These are phyloP conservation scores for Paecilomyces dactylethromorphus DNA, from an alignment of 2,329 filamentous ascomycete genomes.

Conservation along the genomic window DNA sequence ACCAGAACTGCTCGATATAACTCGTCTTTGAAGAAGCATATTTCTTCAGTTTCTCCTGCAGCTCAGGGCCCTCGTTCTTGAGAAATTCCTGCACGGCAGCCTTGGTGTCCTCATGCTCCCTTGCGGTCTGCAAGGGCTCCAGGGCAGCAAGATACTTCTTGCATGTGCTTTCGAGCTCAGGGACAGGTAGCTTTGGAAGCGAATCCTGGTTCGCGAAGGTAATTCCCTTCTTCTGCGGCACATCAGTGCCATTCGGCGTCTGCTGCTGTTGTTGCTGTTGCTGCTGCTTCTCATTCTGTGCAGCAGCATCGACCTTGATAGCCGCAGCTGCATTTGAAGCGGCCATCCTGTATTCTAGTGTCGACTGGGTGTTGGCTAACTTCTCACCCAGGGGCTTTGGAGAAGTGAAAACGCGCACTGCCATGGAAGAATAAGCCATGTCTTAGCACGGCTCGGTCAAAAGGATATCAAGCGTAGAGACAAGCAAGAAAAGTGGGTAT, in stretches of 20 bases:
- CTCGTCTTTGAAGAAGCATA: slow-evolving; percentile 89
- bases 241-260: slow-evolving; percentile 38
- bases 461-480: slow-evolving; percentile 56
- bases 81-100: slow-evolving; percentile 79
- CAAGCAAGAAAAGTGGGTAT: slow-evolving; percentile 73
- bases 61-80: slow-evolving; percentile 67
- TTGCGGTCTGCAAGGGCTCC: slow-evolving; percentile 69
- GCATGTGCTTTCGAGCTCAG: slow-evolving; percentile 72
- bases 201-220: slow-evolving; percentile 87
- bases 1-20: slow-evolving; percentile 99
- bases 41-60: slow-evolving; percentile 83
- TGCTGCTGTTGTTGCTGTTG: no score
- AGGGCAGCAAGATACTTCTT: slow-evolving; percentile 73
- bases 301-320: slow-evolving; percentile 22
- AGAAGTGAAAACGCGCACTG: slow-evolving; percentile 65
- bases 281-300: neutral
- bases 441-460: slow-evolving; percentile 33
- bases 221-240: slow-evolving; percentile 56
- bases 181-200: slow-evolving; percentile 87
- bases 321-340: slow-evolving; percentile 4
- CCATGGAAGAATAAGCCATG: slow-evolving; percentile 55
- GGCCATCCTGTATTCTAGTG: slow-evolving; percentile 16
- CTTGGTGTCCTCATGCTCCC: slow-evolving; percentile 78
- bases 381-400: slow-evolving; percentile 69
- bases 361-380: slow-evolving; percentile 36